Evolutionary conservation across 768 basidiomycete species (phyloP).

Genomic region (Termitomyces sp.): DNA sequence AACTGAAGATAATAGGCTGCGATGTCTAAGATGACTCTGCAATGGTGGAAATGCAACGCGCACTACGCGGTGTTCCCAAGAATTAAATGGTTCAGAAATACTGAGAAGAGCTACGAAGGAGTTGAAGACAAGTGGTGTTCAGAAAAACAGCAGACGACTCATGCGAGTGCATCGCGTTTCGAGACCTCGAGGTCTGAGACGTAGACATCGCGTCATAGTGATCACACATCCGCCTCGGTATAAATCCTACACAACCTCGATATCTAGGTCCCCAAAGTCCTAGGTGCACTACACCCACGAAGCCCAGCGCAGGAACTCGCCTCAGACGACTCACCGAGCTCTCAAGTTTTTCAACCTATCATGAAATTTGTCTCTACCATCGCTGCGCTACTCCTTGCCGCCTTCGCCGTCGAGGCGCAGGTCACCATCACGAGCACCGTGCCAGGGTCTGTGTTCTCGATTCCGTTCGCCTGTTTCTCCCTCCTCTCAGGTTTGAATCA

Average conservation of each 20-base stretch:
- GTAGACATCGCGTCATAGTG: conserved; percentile 5
- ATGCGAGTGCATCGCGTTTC: background rate
- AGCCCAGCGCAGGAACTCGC: background rate
- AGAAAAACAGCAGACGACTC: background rate
- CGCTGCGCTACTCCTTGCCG: conserved; percentile 3
- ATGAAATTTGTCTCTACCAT: conserved; percentile 2
- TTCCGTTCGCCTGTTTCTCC: background rate
- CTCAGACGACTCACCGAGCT: background rate
- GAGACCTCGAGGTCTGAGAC: conserved; percentile 2
- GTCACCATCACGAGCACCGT: conserved; percentile 8
- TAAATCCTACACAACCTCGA: conserved; percentile 1
- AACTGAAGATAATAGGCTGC: background rate
- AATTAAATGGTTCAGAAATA: background rate
- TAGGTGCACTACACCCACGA: conserved; percentile 3
- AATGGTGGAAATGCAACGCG: background rate
- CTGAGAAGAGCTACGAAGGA: background rate
- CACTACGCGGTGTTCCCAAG: background rate
- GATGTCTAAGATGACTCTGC: background rate
- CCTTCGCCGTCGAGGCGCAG: conserved; percentile 5
- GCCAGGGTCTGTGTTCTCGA: conserved; percentile 4
- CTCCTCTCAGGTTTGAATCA: no score
- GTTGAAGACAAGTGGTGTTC: background rate
- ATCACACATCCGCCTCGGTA: conserved; percentile 3
- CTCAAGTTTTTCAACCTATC: background rate
- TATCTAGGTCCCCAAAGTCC: background rate